Percentiles rank a stretch among this genome's conserved stretches.
Conservation (phyloP, 257 asterid genomes). For the Salvia rosmarinus region DNA sequence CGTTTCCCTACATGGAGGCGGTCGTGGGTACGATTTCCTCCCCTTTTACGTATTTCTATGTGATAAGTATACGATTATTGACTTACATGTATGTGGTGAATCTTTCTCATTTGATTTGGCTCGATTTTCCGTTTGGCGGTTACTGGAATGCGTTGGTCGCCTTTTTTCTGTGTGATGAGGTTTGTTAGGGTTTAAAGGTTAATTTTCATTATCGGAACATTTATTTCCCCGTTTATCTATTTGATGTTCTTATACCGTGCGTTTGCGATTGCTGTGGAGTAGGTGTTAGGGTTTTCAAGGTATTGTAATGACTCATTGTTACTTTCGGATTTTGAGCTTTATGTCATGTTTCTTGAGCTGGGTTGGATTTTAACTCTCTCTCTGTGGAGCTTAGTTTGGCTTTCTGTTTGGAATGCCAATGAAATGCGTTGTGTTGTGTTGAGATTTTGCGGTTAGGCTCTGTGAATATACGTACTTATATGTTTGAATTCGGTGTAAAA, state of each 20-base stretch:
- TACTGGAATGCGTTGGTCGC: conserved; percentile 13
- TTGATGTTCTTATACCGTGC: background rate
- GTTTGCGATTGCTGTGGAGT: conserved; percentile 23
- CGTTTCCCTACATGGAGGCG: conserved; percentile 89
- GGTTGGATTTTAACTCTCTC: background rate
- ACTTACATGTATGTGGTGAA: background rate
- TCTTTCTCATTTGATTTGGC: background rate
- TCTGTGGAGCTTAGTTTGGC: conserved; percentile 2
- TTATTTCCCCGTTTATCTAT: background rate
- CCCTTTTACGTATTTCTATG: background rate
- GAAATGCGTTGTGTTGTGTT: background rate
- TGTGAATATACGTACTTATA: background rate
- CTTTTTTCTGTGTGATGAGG: conserved; percentile 14
- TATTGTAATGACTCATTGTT: conserved; percentile 9
- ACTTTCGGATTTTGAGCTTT: background rate
- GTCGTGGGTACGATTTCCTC: conserved; percentile 59
- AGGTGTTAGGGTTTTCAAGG: conserved; percentile 37
- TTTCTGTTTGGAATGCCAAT: conserved; percentile 8
- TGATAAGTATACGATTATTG: background rate
- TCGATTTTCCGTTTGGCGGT: background rate
- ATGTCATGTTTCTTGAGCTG: background rate
- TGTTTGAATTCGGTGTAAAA: background rate
- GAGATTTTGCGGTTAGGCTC: background rate
- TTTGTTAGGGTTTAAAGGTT: conserved; percentile 26
- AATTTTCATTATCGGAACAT: background rate